Base-by-base conservation (phyloP, 768 basidiomycete genomes). In the Trichaptum fuscoviolaceum region DNA sequence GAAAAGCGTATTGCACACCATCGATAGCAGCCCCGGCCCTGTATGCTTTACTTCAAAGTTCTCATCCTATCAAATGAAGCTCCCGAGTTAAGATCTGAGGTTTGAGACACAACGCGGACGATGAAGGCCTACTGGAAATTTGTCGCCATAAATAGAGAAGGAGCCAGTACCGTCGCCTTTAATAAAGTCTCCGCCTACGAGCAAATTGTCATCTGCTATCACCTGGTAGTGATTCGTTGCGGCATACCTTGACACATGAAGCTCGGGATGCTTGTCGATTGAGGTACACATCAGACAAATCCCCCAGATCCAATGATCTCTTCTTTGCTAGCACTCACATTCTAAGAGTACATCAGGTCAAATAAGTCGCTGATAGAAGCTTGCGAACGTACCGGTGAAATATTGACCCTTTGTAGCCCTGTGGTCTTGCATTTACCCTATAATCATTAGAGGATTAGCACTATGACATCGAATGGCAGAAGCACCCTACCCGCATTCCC, bases 111-210 rank as follows among this genome's bases (percentile, higher is more conserved):
- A 23, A 23, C 12, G 35, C 52, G 57, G 25, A 57, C 57, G 15
- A 30, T 24, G 20, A 42, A 57, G 10, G 78, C 87, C 67, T 58
- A 96, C 95, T 0, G 89, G 91, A 72, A 96, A 96, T 70, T 92
- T 94, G 72, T 93, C 91, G 26, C 96, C 96, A 71, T 97, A 99
- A 69, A 99, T 93, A n/a, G 94, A 96, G 77, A 96, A 95, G 0
- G 90, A 87, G 0, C 97, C 97, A 1, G 96, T 98, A 36, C 97
- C 97, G 71, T 99, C 97, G 2, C 88, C 87, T 68, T 96, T 96
- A 70, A 96, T 71, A 70, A 99, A 99, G 74, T 99, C 97, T 0
- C 97, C 97, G 60, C 93, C 93, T 93, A 66, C 18, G 35, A 15
- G 18, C 18, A 57, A 23, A 35, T 27, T 57, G n/a, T 61, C 58